phyloP scores from a whole-genome alignment of 1,139 yeast genomes.

The Candida sanyaensis region DNA sequence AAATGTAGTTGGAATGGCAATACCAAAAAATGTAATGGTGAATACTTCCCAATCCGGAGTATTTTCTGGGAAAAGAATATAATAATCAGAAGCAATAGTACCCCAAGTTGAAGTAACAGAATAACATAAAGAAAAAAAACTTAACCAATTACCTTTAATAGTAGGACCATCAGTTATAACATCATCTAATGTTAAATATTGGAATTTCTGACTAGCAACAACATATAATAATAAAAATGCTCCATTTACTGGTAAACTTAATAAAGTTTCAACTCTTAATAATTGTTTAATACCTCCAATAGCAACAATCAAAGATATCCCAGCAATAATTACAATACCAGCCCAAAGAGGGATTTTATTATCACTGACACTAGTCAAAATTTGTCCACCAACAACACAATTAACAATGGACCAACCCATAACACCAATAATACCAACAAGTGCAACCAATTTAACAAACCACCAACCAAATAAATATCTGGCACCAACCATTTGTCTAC shows the following conservation, averaged over 20 bases:
- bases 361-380: slow-evolving; percentile 62
- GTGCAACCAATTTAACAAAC: slow-evolving; percentile 71
- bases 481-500: slow-evolving; percentile 84
- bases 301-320: slow-evolving; percentile 64
- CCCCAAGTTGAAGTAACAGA: slow-evolving; percentile 93
- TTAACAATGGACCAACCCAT: slow-evolving; percentile 87
- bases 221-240: slow-evolving; percentile 72
- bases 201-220: slow-evolving; percentile 58
- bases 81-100: slow-evolving; percentile 82
- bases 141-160: slow-evolving; percentile 64
- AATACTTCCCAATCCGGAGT: slow-evolving; percentile 62
- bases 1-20: slow-evolving; percentile 71
- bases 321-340: slow-evolving; percentile 72
- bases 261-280: slow-evolving; percentile 63
- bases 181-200: slow-evolving; percentile 36
- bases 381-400: slow-evolving; percentile 84
- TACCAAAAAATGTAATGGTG: slow-evolving; percentile 65
- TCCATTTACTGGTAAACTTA: slow-evolving; percentile 70
- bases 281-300: slow-evolving; percentile 76
- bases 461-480: slow-evolving; percentile 82
- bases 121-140: slow-evolving; percentile 73
- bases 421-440: slow-evolving; percentile 72
- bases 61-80: slow-evolving; percentile 76
- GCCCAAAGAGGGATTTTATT: slow-evolving; percentile 67
- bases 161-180: slow-evolving; percentile 43